Base-by-base conservation (phyloP, 371 early-diverging fungal genomes). In the Mucor piriformis region DNA sequence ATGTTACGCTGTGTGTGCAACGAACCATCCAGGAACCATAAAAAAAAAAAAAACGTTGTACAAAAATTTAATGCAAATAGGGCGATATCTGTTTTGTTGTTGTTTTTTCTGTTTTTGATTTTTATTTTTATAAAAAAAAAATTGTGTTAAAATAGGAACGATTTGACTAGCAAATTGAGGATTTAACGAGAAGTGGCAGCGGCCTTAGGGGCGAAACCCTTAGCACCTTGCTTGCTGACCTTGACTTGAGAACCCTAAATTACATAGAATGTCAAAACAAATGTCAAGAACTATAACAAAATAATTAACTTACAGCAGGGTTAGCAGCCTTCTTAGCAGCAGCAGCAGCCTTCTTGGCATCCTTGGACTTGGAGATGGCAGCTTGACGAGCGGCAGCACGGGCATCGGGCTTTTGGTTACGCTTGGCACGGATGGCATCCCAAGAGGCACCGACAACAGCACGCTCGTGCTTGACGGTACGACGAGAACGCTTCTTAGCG, bases 351-450 rank as follows among this genome's bases (percentile, higher is more conserved):
- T 85, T 89, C 85, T 90, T 90, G 78, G 90, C 84, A 54, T 90
- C 93, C 91, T 96, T 96, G 76, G 86, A 87, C 78, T 90, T 89
- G 68, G 83, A 80, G 63, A 93, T 81, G 61, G 97, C 96, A 66
- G 87, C 88, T 52, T 88, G 83, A 63, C 98, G 94, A 64, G 92
- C 91, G 62, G 95, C 94, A 67, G 91, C 92, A 75, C 97, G 91
- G 64, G 91, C 88, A 77, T 92, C 97, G 59, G 97, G 89, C 88
- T 92, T 95, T 82, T 94, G 92, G 84, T 84, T 88, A 72, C 97
- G 94, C 88, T 95, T 93, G 74, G 94, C 96, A 73, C 92, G 91
- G 81, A 98, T 94, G 59, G 89, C 88, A 68, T 98, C 97, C 84
- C 91, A 88, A 66, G 95, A 87, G 55, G 92, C 94, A 85, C 97